Base-by-base conservation (phyloP, 495 filamentous ascomycete species). In the Penicillium mononematosum region DNA sequence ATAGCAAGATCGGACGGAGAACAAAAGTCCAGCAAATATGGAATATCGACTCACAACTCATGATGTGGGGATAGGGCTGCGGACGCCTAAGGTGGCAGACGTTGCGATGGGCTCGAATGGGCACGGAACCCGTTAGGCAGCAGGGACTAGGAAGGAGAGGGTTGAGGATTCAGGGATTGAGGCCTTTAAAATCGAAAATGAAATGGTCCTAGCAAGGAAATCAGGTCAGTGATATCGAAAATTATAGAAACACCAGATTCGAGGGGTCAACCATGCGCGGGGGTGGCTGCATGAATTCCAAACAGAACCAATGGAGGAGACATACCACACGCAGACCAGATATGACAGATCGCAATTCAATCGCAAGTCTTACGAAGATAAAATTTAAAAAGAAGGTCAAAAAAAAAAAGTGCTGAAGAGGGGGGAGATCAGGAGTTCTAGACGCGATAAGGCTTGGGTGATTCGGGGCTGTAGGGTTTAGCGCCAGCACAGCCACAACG, bases 21-120 rank as follows among this genome's bases (percentile, higher is more conserved):
- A 43, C 45, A 34, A 43, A 49, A 27, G 45, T 56, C 45, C 43
- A 10, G 7, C 9, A 50, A 36, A 49, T 42, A 60, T 44, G 12
- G 48, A 50, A 63, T 59, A 16, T 55, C 50, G 64, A 69, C 66
- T 69, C 61, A 69, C 66, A 69, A 57, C 66, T 69, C 66, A 69
- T 69, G 42, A 50, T 69, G 64, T 65, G 59, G 53, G 57, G 56
- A 51, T 59, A 60, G 59, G 64, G 64, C 58, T 64, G 53, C 34
- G 50, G 31, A 43, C 19, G 43, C 58, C 60, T 59, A 45, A 55
- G 47, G 34, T 47, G 49, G 27, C 42, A 44, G 51, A 34, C 9
- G 50, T 50, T 62, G 58, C 48, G 56, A 55, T 32, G 38, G 60
- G 45, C 20, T 55, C 39, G 39, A 57, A 53, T 58, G 50, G 63